These are phyloP conservation scores for Nigrograna mackinnonii DNA, from an alignment of 2,329 filamentous ascomycete genomes.

Conservation along the genomic window DNA sequence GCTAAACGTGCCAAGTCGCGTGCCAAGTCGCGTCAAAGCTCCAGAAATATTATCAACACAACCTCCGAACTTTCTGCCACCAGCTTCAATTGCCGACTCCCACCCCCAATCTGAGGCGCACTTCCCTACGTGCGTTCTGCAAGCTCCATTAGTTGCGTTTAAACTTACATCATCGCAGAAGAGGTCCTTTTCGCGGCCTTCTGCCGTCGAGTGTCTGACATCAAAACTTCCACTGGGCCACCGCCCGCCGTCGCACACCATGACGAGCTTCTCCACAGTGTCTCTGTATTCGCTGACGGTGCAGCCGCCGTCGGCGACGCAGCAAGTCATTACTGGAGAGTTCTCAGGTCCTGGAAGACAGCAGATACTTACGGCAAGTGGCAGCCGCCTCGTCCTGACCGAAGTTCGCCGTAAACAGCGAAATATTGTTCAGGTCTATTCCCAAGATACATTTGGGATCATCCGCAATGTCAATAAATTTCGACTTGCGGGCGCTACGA, in stretches of 20 bases:
- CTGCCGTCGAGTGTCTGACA: not conserved
- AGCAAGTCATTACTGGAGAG: slow-evolving; percentile 89
- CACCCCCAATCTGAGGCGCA: not conserved
- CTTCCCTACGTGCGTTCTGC: not conserved
- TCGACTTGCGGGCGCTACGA: slow-evolving; percentile 87
- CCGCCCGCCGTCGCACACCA: slow-evolving; percentile 53
- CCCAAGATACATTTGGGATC: slow-evolving; percentile 95
- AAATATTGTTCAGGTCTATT: slow-evolving; percentile 82
- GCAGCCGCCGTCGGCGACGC: slow-evolving; percentile 86
- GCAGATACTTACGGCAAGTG: slow-evolving; percentile 92
- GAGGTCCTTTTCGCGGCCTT: no score
- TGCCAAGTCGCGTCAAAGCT: no score
- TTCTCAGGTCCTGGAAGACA: slow-evolving; percentile 97
- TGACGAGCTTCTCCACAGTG: slow-evolving; percentile 98
- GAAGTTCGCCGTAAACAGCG: slow-evolving; percentile 84
- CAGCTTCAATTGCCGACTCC: not conserved
- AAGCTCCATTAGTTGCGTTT: no score
- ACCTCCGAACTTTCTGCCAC: no score
- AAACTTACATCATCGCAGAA: no score
- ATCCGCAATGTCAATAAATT: slow-evolving; percentile 88
- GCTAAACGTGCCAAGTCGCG: no score
- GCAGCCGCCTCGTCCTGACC: slow-evolving; percentile 85
- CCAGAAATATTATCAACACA: no score
- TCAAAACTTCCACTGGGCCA: slow-evolving; percentile 21
- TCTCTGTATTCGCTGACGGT: slow-evolving; percentile 98